Evolutionary conservation across 129 eudicot genomes (phyloP), one percentile per base, ranked within the genome.

Genomic region (Solidago caesia): DNA sequence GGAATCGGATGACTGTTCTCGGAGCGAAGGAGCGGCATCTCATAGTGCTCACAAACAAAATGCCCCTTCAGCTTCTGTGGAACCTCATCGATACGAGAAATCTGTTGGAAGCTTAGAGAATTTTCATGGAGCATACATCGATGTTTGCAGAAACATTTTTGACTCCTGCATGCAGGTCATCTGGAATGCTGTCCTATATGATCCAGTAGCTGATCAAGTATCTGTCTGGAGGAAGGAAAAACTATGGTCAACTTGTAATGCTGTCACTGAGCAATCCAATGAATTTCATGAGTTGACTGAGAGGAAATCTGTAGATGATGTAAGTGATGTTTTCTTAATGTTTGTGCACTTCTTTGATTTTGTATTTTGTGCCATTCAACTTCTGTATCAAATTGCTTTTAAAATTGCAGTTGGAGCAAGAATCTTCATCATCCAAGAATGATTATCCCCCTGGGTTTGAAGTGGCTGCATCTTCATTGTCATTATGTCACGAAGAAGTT

Each of bases 391-490:
- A 56, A 44, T 53, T 63, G 79, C 25, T 57, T 71, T 58, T 61
- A 66, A 84, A 75, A 79, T 69, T 81, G 79, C 88, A 64, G 78
- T 70, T 43, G 2, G 84, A 82, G 43, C 82, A 70, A 65, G 89
- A 77, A 10, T 77, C 83, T 44, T 76, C 87, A 62, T 81, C 49
- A 62, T 76, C 82, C 47, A 91, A 88, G 78, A 70, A 62, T 62
- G 99, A 94, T 69, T 94, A 71, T 43, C 99, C 97, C 47, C 97
- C 99, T 63, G 99, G 99, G 60, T 94, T 94, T 81, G 93, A 81
- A 77, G 80, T 74, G 42, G 45, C 82, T 47, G 48, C 57, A 53
- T 45, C 69, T 61, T 75, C 60, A 5, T 55, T 25, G 7, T 14
- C 70, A 39, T 70, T 81, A 13, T 76, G 4, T n/a, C 76, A 70